These are phyloP conservation scores for Zarea fungicola DNA, from an alignment of 2,329 filamentous ascomycete species.

Conservation along the genomic window DNA sequence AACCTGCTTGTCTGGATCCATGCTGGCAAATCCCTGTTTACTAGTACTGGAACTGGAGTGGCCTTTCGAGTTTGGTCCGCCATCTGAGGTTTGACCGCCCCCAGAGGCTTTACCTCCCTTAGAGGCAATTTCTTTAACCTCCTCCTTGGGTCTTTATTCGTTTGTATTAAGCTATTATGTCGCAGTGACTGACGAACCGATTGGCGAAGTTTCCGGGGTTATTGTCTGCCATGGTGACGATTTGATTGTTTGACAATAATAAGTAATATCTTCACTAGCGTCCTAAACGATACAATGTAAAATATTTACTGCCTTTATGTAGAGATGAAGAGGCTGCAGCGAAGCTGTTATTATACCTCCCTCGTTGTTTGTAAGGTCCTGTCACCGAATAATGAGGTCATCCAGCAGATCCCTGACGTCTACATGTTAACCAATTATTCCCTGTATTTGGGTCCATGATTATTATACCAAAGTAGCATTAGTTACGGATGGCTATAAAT, in stretches of 20 bases:
- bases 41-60: background rate
- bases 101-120: slow-evolving; percentile 35
- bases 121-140: slow-evolving; percentile 37
- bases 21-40: slow-evolving; percentile 28
- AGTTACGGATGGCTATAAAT: no score
- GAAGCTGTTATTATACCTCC: no score
- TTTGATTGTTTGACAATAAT: slow-evolving; percentile 21
- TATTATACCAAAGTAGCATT: no score
- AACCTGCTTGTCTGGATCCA: slow-evolving; percentile 37
- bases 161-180: background rate
- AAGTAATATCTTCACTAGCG: no score
- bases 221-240: slow-evolving; percentile 15
- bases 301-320: no score
- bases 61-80: background rate
- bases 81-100: slow-evolving; percentile 16
- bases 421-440: no score
- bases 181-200: slow-evolving; percentile 10
- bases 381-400: no score
- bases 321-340: no score
- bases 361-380: no score
- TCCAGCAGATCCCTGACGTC: no score
- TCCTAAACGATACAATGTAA: no score
- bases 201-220: slow-evolving; percentile 21
- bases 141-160: slow-evolving; percentile 29
- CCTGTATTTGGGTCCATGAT: no score